Evolutionary conservation across 306 rosid genomes (phyloP).

Genomic region (Pyrus communis): DNA sequence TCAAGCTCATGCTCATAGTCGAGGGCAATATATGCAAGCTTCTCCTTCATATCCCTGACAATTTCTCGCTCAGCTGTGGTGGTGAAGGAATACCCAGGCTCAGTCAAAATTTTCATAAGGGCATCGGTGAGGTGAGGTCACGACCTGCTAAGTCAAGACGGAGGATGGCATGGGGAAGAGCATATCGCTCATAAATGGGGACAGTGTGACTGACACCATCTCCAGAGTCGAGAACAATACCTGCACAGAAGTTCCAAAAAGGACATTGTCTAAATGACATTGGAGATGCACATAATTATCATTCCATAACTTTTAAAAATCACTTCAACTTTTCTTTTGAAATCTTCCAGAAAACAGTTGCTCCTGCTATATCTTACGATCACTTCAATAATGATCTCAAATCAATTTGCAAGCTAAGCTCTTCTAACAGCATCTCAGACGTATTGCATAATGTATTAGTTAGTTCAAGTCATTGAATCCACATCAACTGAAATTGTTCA

Average conservation of each 20-base stretch:
- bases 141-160: conserved; percentile 89
- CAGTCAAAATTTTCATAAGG: conserved; percentile 78
- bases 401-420: not conserved
- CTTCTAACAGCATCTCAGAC: not conserved
- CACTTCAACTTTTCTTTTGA: not conserved
- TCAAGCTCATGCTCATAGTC: conserved; percentile 86
- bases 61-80: conserved; percentile 86
- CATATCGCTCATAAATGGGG: conserved; percentile 76
- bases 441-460: not conserved
- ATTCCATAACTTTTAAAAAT: not conserved
- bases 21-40: conserved; percentile 78
- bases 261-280: not conserved
- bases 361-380: not conserved
- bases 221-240: conserved; percentile 81
- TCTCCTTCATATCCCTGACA: conserved; percentile 86
- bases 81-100: conserved; percentile 86
- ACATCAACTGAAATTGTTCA: not conserved
- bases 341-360: not conserved
- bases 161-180: conserved; percentile 82
- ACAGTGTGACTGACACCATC: conserved; percentile 91
- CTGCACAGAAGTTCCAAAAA: conserved; percentile 25
- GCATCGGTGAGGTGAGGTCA: conserved; percentile 63
- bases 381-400: not conserved
- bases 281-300: not conserved
- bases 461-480: not conserved